Base-by-base conservation (phyloP, 2,329 filamentous ascomycete genomes). In the Periglandula ipomoeae region DNA sequence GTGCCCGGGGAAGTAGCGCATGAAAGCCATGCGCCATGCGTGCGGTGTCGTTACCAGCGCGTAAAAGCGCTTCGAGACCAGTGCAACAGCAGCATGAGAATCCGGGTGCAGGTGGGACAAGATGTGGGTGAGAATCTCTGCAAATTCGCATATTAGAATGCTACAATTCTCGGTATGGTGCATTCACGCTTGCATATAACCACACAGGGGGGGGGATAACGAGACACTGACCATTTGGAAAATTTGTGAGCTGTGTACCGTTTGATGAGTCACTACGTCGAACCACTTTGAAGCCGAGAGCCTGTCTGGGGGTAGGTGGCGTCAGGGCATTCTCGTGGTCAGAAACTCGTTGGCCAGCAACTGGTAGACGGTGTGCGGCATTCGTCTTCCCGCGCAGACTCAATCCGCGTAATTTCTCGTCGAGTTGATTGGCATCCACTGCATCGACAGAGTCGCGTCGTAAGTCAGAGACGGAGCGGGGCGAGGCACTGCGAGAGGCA, bases 1-100 rank as follows among this genome's bases (percentile, higher is more conserved):
- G 22, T 85, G 80, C 1, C 87, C 89, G 0, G 88, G 88, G 58
- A 97, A 98, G 68, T 84, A 91, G 53, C 90, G 88, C 57, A 88
- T 79, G 62, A 97, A 97, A 5, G 90, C 91, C 62, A 89, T 87
- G 54, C 89, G 82, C 91, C 91, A 97, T 7, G 89, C 89, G 68
- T 96, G 89, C 15, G 90, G 88, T 1, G 87, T 91, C 4, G 89
- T 95, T 49, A 97, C 85, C 37, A 97, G 74, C 46, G 78, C 76
- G 65, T 95, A 87, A 62, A 97, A 94, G 48, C 87, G 85, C 59
- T 83, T 87, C 30, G 88, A 96, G 26, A 97, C 89, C 45, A 95
- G 76, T 17, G 89, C 85, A 10, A 95, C 84, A 9, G 85, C 79
- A 17, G 85, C 82, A 58, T 97, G 79, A 22, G 91, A 89, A 53